Conservation (phyloP, 495 filamentous ascomycete genomes). For the Friedmanniomyces endolithicus region DNA sequence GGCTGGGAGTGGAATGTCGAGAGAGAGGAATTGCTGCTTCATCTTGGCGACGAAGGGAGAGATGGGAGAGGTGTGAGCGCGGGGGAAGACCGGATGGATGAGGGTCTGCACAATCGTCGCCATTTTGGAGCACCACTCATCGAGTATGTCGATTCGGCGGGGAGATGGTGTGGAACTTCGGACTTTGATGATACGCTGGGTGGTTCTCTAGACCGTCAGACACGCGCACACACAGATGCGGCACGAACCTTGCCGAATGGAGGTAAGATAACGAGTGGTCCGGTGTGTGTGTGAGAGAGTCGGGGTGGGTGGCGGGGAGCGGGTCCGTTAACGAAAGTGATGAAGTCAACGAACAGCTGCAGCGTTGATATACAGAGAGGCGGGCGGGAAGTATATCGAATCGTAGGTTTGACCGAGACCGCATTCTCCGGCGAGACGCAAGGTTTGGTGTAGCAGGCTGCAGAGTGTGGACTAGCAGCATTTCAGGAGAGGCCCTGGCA, state of each 20-base stretch:
- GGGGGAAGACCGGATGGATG: neutral
- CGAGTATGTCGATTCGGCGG: neutral
- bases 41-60: constrained; percentile 12
- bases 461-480: too few species aligned
- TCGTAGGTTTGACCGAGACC: neutral
- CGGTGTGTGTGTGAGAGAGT: neutral
- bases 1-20: constrained; percentile 10
- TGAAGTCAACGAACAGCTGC: constrained; percentile 5
- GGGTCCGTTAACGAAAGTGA: too few species aligned
- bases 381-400: neutral
- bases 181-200: too few species aligned
- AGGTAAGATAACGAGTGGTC: neutral
- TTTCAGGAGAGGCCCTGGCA: neutral
- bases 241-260: neutral
- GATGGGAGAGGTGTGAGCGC: neutral
- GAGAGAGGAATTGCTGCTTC: constrained; percentile 12
- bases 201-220: neutral
- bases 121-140: constrained; percentile 1
- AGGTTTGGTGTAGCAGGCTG: too few species aligned
- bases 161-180: neutral
- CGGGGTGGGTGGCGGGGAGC: neutral
- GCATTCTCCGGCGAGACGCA: neutral
- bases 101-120: neutral
- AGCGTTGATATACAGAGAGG: neutral
- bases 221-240: neutral